Evolutionary conservation across 225 moss, liverwort and hornwort genomes (phyloP).

Genomic region (Takakia lepidozioides): DNA sequence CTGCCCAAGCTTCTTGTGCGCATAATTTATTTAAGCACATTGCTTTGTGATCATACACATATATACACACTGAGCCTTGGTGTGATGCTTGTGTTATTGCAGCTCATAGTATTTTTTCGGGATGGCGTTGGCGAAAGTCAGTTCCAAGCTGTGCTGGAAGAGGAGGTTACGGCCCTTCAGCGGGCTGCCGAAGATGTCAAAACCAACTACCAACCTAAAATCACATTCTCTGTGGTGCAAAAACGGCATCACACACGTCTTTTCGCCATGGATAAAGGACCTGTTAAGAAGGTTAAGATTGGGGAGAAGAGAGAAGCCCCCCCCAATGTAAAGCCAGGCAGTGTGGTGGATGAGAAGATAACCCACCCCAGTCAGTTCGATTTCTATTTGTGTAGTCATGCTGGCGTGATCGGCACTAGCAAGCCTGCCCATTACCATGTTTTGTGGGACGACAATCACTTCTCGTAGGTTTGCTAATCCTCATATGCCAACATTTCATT

Average conservation of each 20-base stretch:
- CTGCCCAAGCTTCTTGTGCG: too few relatives aligned
- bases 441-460: conserved; percentile 24
- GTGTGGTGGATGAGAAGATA: conserved; percentile 26
- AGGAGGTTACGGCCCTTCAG: conserved; percentile 27
- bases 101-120: conserved; percentile 36
- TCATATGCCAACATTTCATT: too few relatives aligned
- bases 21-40: too few relatives aligned
- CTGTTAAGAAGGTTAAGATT: conserved; percentile 4
- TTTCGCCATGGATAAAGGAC: neutral
- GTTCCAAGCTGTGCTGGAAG: conserved; percentile 18
- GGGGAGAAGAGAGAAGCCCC: conserved; percentile 19
- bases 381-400: conserved; percentile 44
- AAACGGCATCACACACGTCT: conserved; percentile 44
- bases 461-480: conserved; percentile 44
- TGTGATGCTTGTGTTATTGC: neutral
- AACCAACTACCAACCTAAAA: conserved; percentile 10
- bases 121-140: conserved; percentile 32
- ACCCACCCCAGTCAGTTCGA: conserved; percentile 37
- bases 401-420: conserved; percentile 41
- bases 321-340: conserved; percentile 34
- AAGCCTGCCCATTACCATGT: conserved; percentile 32
- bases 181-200: conserved; percentile 4
- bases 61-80: neutral
- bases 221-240: conserved; percentile 31
- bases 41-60: too few relatives aligned